phyloP scores from a whole-genome alignment of 75 land plant genomes.

The Larix kaempferi region DNA sequence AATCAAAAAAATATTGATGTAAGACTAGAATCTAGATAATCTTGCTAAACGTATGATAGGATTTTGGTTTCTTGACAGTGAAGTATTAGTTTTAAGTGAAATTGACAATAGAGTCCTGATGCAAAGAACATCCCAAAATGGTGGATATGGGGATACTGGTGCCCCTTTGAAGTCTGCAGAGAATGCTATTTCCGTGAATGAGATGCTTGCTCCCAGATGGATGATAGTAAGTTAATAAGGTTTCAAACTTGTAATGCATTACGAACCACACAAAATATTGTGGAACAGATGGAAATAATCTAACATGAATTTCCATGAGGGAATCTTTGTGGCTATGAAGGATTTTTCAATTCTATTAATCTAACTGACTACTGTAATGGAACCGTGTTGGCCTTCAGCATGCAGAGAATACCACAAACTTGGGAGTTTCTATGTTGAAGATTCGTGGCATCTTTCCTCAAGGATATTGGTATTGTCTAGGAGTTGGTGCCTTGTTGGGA shows the following conservation, averaged over 20 bases:
- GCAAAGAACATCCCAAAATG: constrained; percentile 51
- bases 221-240: constrained; percentile 10
- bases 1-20: background rate
- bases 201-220: constrained; percentile 66
- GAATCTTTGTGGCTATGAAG: background rate
- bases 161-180: constrained; percentile 62
- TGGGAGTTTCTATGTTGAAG: background rate
- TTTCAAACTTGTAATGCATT: background rate
- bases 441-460: constrained; percentile 9
- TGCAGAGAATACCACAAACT: no score
- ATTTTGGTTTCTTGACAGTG: no score
- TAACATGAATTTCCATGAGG: background rate
- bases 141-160: constrained; percentile 84
- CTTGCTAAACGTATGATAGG: background rate
- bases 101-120: background rate
- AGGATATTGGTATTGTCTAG: constrained; percentile 29
- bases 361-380: no score
- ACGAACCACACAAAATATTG: background rate
- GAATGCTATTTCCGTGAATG: constrained; percentile 56
- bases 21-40: background rate
- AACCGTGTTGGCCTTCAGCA: no score
- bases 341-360: no score
- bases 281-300: background rate
- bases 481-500: constrained; percentile 14
- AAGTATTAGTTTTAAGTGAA: background rate